phyloP scores from a whole-genome alignment of 2,329 filamentous ascomycete genomes.

The Alternaria ethzedia region DNA sequence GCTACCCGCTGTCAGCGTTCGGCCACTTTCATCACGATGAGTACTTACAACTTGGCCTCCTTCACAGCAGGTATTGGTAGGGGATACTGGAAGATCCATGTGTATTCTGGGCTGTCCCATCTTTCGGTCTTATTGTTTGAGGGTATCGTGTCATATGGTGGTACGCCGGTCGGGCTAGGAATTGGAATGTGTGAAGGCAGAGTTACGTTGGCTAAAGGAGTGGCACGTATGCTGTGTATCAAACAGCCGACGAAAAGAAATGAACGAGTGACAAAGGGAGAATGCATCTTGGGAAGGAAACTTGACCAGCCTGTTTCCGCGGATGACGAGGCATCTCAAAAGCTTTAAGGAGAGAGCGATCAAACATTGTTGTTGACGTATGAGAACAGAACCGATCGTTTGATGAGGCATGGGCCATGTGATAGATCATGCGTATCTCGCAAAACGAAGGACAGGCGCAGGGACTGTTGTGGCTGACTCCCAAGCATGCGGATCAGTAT shows the following conservation, averaged over 20 bases:
- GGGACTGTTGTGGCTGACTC: constrained; percentile 1
- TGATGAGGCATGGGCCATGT: constrained; percentile 8
- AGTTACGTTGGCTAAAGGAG: constrained; percentile 8
- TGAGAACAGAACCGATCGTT: constrained; percentile 2
- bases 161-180: background rate
- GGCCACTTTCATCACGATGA: background rate
- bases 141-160: constrained; percentile 6
- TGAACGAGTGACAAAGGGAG: constrained; percentile 7
- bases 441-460: constrained; percentile 11
- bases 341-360: constrained; percentile 3
- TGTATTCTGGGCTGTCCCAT: constrained; percentile 48
- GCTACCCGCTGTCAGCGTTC: constrained; percentile 28
- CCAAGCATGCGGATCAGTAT: constrained; percentile 1
- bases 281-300: constrained; percentile 11
- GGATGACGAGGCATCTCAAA: background rate
- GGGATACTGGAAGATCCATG: constrained; percentile 49
- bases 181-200: background rate
- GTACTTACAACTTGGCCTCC: constrained; percentile 49
- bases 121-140: constrained; percentile 8
- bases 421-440: background rate
- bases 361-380: background rate
- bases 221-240: background rate
- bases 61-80: constrained; percentile 57
- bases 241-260: constrained; percentile 5
- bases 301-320: background rate